Conservation (phyloP, 2,329 filamentous ascomycete genomes). For the Fusarium sp. region DNA sequence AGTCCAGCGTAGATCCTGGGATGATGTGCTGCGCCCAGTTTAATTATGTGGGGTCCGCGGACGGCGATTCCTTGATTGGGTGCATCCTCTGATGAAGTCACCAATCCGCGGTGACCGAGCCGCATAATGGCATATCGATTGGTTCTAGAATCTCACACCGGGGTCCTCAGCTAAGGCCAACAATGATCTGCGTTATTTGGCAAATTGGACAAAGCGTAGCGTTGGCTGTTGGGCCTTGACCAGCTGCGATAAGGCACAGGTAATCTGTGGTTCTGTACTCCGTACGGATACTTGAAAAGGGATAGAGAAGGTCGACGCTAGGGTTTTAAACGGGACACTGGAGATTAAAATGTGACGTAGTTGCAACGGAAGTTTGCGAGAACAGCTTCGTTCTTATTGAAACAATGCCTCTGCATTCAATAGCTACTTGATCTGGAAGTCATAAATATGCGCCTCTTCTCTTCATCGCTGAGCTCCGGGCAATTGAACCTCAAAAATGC, state of each 20-base stretch:
- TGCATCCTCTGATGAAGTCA: not conserved
- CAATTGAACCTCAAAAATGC: not conserved
- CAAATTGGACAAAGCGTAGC: not conserved
- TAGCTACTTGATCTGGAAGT: not conserved
- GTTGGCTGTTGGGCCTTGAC: not conserved
- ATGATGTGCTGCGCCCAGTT: not conserved
- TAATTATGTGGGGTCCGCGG: constrained; percentile 11
- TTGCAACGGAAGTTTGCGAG: too few relatives aligned
- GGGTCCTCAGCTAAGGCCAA: not conserved
- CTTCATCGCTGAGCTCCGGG: not conserved
- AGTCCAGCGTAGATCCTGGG: not conserved
- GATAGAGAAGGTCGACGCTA: too few relatives aligned
- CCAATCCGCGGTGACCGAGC: constrained; percentile 14
- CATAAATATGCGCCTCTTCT: not conserved
- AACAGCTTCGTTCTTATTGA: too few relatives aligned
- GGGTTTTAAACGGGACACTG: too few relatives aligned
- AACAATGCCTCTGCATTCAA: not conserved
- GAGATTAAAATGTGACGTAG: too few relatives aligned
- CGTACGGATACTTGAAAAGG: too few relatives aligned
- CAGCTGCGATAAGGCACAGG: not conserved
- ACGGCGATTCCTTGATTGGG: constrained; percentile 25
- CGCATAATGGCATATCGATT: constrained; percentile 1
- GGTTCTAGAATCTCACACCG: constrained; percentile 13
- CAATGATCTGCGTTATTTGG: not conserved
- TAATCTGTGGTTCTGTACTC: too few relatives aligned